A percentile compares a stretch with the other conserved stretches of the same genome.
These are phyloP conservation scores for Isoetes taiwanensis DNA, from an alignment of 75 land plant genomes.

Conservation along the genomic window DNA sequence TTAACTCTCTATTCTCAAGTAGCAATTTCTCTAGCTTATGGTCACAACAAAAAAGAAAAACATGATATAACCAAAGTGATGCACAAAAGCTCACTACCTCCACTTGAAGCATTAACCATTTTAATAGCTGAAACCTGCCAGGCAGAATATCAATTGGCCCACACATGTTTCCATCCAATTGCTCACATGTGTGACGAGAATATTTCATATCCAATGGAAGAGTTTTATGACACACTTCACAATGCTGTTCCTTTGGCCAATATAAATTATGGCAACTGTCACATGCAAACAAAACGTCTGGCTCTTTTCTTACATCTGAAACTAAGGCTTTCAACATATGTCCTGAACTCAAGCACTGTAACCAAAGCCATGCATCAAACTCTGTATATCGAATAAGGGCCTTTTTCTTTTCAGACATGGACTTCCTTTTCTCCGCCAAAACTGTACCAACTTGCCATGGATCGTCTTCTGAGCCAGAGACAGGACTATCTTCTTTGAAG, in stretches of 20 bases:
- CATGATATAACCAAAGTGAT: too few relatives aligned
- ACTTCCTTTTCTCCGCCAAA: slow-evolving; percentile 48
- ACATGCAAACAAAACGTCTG: slow-evolving; percentile 40
- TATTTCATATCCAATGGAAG: slow-evolving; percentile 15
- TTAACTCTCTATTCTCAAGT: too few relatives aligned
- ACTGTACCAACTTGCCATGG: slow-evolving; percentile 41
- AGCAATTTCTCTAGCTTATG: too few relatives aligned
- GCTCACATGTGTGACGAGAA: slow-evolving; percentile 28
- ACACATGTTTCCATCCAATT: slow-evolving; percentile 15
- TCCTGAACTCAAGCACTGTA: slow-evolving; percentile 33
- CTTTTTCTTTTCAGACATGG: slow-evolving; percentile 29
- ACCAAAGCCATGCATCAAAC: slow-evolving; percentile 66
- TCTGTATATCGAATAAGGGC: slow-evolving; percentile 51
- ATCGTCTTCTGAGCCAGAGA: slow-evolving; percentile 21
- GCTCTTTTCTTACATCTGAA: slow-evolving; percentile 43
- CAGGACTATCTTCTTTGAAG: too few relatives aligned
- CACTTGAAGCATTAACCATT: slow-evolving; percentile 36
- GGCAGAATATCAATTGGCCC: slow-evolving; percentile 30
- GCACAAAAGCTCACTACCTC: too few relatives aligned
- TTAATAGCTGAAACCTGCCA: slow-evolving; percentile 42
- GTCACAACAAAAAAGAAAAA: too few relatives aligned
- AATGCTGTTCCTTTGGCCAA: slow-evolving; percentile 44
- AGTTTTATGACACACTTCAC: slow-evolving; percentile 51
- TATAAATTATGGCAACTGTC: slow-evolving; percentile 43
- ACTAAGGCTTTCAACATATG: slow-evolving; percentile 29